Evolutionary conservation across 768 basidiomycete species (phyloP).

Genomic region (Phaffia tasmanica): DNA sequence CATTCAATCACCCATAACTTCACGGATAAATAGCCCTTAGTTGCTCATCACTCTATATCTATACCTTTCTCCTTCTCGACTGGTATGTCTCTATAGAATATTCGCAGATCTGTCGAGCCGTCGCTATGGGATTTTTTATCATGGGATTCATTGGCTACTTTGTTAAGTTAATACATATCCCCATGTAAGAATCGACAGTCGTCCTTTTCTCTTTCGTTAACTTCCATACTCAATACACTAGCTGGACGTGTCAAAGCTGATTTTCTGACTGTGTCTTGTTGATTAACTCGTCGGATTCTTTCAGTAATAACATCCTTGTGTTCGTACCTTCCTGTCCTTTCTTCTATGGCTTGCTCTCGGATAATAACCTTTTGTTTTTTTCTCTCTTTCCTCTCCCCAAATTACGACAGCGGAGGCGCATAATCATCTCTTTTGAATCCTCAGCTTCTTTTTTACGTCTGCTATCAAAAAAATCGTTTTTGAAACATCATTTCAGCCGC

Average conservation of each 20-base stretch:
- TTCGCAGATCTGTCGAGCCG: constrained; percentile 84
- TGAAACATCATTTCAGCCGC: no score
- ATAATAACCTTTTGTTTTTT: no score
- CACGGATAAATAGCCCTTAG: neutral
- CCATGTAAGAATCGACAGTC: constrained; percentile 58
- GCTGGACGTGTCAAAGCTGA: neutral
- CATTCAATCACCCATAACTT: neutral
- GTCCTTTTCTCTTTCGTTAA: neutral
- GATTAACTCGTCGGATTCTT: neutral
- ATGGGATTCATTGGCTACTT: constrained; percentile 99
- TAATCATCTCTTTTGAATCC: no score
- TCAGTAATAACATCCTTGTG: constrained; percentile 95
- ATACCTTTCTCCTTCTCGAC: constrained; percentile 2
- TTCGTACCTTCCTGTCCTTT: constrained; percentile 45
- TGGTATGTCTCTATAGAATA: constrained; percentile 53
- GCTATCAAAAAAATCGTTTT: no score
- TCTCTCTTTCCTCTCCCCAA: no score
- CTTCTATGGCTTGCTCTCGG: neutral
- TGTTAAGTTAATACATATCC: constrained; percentile 95
- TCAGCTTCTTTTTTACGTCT: no score
- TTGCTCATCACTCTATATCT: neutral
- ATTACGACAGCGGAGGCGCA: no score
- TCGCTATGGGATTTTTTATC: constrained; percentile 92
- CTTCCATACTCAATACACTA: neutral
- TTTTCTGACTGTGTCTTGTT: neutral